phyloP scores from a whole-genome alignment of 257 asterid species.

The Solanum arcanum region DNA sequence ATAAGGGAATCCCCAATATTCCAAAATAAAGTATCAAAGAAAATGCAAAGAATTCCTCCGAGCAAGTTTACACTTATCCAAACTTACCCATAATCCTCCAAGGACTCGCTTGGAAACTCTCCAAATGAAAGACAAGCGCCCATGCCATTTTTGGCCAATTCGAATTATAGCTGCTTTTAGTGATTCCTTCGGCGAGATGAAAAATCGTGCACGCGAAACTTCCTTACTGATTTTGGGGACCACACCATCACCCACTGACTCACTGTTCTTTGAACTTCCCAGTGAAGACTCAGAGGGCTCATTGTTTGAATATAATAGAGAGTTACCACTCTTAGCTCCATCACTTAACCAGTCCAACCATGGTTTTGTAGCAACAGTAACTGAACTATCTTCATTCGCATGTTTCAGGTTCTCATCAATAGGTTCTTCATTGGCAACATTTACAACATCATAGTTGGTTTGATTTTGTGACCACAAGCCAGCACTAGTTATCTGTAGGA shows the following conservation, averaged over 20 bases:
- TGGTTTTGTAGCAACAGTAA: constrained; percentile 24
- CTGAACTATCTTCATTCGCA: constrained; percentile 35
- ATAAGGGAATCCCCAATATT: background rate
- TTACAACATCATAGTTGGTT: constrained; percentile 14
- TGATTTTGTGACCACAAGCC: constrained; percentile 74
- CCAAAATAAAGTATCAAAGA: background rate
- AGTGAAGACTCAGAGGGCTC: constrained; percentile 46
- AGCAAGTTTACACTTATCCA: background rate
- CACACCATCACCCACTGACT: constrained; percentile 31
- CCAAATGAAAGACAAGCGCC: constrained; percentile 66
- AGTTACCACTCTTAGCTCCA: constrained; percentile 30
- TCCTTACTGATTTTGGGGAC: constrained; percentile 41
- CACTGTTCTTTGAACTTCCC: constrained; percentile 30
- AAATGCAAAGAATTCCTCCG: background rate
- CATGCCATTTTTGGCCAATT: constrained; percentile 78
- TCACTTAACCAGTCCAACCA: constrained; percentile 66
- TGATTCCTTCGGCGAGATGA: constrained; percentile 66
- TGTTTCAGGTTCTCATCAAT: constrained; percentile 15
- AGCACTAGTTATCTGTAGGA: constrained; percentile 72
- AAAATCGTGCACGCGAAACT: constrained; percentile 43
- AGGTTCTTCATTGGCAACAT: constrained; percentile 14
- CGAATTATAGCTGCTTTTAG: constrained; percentile 63
- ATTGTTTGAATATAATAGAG: constrained; percentile 27
- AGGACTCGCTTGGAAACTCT: constrained; percentile 63
- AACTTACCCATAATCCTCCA: constrained; percentile 90